Evolutionary conservation across 495 filamentous ascomycete genomes (phyloP), one percentile per base, ranked within the genome.

Genomic region (Niebla homalea): DNA sequence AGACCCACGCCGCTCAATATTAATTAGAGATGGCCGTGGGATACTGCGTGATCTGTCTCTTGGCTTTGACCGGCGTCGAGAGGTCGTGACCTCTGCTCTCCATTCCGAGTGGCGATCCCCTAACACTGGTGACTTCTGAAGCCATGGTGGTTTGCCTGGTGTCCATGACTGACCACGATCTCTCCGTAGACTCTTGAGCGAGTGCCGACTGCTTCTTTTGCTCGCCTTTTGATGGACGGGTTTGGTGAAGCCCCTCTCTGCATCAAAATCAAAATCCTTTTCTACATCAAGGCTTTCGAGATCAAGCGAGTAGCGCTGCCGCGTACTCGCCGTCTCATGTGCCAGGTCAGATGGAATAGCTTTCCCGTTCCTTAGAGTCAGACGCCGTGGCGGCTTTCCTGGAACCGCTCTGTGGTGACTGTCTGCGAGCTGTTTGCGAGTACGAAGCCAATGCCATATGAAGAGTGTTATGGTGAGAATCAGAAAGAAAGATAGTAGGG

Each of bases 351-450:
- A 49, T 3, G 55, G 55, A 37, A 57, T 55, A 15, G 50, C 51
- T 38, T 60, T 57, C 8, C 57, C 57, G 46, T 49, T 51, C 29
- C 52, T 51, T 10, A 60, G 48, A 10, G 57, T 60, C n/a, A 60
- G 43, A 35, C 57, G 50, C 14, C 57, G 51, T 22, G 51, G 43
- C 2, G 57, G 48, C 23, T 37, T 47, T 18, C 49, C 16, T 14
- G 40, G 39, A 18, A 45, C 36, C 35, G 48, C 55, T 5, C 23
- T 39, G 23, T 0, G 18, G 15, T 22, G 15, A 22, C 45, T 38
- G 14, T 37, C 29, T 46, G 36, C 37, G 41, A n/a, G 36, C 40
- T 25, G 46, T 12, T 38, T 45, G 22, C 52, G 44, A 35, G 50
- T 49, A 21, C 55, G 20, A 38, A 22, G 25, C 16, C 39, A 54